Evolutionary conservation across 2,329 filamentous ascomycete species (phyloP).

Genomic region (Fusarium pseudonygamai): DNA sequence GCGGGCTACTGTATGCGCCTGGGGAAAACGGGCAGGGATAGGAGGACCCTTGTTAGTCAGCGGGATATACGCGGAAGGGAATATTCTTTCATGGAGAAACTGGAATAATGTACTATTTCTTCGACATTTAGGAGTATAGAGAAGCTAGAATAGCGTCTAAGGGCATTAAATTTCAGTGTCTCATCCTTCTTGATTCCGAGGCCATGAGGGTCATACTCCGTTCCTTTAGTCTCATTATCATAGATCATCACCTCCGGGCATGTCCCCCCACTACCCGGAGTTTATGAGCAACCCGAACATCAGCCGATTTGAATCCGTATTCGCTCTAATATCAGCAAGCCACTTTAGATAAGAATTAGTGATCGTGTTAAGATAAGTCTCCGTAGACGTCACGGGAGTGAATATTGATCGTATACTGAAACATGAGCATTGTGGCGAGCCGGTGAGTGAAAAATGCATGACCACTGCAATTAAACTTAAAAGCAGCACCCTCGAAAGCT

Average conservation of each 20-base stretch:
- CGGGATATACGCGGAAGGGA: background rate
- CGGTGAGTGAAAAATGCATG: background rate
- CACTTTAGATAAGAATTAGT: background rate
- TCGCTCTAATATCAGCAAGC: conserved; percentile 13
- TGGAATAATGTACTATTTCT: background rate
- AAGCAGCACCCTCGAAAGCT: background rate
- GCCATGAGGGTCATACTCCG: conserved; percentile 21
- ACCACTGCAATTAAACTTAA: background rate
- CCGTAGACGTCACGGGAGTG: background rate
- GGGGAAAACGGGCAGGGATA: conserved; percentile 7
- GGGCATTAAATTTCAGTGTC: background rate
- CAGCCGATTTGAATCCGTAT: conserved; percentile 33
- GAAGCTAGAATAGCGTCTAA: background rate
- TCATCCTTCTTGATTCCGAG: background rate
- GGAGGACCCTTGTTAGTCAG: conserved; percentile 32
- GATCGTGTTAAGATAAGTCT: background rate
- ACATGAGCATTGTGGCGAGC: background rate
- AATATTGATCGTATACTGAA: background rate
- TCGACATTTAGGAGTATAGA: background rate
- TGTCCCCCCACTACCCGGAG: conserved; percentile 30
- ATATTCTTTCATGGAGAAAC: background rate
- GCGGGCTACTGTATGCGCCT: background rate
- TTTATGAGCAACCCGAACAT: conserved; percentile 32
- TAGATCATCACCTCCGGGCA: background rate
- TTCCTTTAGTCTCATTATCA: background rate